Evolutionary conservation across 208 protist species (phyloP).

Genomic region (Naegleria fowleri): DNA sequence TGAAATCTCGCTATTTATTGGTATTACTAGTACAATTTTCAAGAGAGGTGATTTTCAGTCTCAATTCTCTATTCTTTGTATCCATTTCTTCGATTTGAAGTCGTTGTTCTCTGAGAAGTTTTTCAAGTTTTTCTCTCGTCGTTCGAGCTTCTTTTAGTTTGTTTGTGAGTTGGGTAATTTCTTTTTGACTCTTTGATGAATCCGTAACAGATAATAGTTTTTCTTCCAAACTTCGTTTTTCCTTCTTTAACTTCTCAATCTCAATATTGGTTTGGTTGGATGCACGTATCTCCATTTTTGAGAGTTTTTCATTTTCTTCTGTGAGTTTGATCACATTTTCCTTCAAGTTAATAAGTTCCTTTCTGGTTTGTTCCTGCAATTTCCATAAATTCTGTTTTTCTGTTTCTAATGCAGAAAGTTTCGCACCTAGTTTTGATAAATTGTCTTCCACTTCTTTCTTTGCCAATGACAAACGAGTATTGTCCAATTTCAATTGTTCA

Average conservation of each 20-base stretch:
- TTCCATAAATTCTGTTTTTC: background rate
- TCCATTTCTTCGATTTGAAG: background rate
- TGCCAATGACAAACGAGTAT: background rate
- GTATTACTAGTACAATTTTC: too few relatives aligned
- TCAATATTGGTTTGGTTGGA: background rate
- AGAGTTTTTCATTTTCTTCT: background rate
- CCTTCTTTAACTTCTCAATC: background rate
- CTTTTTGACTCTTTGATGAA: background rate
- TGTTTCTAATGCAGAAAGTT: background rate
- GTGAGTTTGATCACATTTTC: background rate
- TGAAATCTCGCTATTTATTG: too few relatives aligned
- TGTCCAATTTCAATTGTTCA: background rate
- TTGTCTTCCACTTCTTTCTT: background rate
- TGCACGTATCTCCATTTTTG: background rate
- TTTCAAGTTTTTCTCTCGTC: background rate
- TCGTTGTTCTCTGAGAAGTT: background rate
- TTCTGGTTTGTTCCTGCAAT: background rate
- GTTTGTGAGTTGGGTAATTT: background rate
- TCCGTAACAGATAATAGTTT: background rate
- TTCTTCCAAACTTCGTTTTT: background rate
- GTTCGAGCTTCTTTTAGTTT: background rate
- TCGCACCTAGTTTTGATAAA: background rate
- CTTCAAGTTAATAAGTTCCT: background rate
- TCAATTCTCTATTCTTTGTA: background rate
- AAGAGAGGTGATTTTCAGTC: background rate